Percentiles rank a stretch among this genome's conserved stretches.
phyloP scores from a whole-genome alignment of 345 rosid genomes.

The Populus alba region DNA sequence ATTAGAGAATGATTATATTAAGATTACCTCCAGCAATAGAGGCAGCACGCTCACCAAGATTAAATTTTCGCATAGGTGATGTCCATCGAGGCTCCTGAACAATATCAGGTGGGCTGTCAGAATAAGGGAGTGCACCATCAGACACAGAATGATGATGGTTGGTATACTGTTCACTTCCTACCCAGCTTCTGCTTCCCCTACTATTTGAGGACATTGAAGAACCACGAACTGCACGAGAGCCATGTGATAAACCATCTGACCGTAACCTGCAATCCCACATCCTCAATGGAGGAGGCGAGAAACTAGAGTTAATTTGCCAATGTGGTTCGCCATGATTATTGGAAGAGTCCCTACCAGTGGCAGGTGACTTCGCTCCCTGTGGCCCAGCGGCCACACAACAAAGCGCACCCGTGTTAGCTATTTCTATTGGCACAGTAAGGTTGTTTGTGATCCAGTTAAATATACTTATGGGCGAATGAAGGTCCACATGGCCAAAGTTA shows the following conservation, averaged over 20 bases:
- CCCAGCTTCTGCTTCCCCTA: conserved; percentile 50
- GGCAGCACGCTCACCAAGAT: conserved; percentile 38
- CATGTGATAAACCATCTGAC: conserved; percentile 43
- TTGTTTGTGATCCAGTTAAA: conserved; percentile 14
- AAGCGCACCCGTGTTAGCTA: conserved; percentile 90
- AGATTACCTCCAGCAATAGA: conserved; percentile 46
- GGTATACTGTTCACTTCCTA: conserved; percentile 40
- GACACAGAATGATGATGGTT: conserved; percentile 68
- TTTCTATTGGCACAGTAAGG: conserved; percentile 36
- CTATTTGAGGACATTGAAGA: conserved; percentile 44
- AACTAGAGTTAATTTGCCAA: conserved; percentile 82
- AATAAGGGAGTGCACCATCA: conserved; percentile 58
- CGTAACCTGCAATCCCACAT: conserved; percentile 62
- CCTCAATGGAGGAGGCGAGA: conserved; percentile 67
- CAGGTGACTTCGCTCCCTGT: conserved; percentile 59
- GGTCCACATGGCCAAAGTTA: conserved; percentile 12
- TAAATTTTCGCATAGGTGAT: conserved; percentile 49
- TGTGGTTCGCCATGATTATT: conserved; percentile 43
- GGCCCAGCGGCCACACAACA: conserved; percentile 99
- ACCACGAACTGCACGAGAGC: conserved; percentile 39
- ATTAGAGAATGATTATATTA: background rate
- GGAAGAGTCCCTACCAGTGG: conserved; percentile 39
- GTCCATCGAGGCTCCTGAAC: conserved; percentile 56
- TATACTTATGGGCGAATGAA: conserved; percentile 12
- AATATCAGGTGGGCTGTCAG: conserved; percentile 53